Evolutionary conservation across 1,284 basidiomycete species (phyloP).

Genomic region (Cutaneotrichosporon mucoides): DNA sequence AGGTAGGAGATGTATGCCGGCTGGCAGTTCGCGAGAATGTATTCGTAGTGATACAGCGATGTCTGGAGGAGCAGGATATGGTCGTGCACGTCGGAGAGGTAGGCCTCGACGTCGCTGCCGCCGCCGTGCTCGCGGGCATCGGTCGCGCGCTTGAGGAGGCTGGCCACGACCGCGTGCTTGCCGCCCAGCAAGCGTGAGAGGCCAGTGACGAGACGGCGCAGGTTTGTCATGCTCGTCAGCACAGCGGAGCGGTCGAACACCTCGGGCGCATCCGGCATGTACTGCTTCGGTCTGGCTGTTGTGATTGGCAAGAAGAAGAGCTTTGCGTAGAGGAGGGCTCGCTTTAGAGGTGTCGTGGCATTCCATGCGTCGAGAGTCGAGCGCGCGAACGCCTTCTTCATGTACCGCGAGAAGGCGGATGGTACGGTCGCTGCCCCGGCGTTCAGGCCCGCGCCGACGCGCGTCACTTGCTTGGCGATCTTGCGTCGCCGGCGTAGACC

Average conservation of each 20-base stretch:
- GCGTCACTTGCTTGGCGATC: background rate
- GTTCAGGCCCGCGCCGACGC: background rate
- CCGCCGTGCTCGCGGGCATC: slow-evolving; percentile 32
- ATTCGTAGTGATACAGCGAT: slow-evolving; percentile 81
- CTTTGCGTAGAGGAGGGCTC: slow-evolving; percentile 28
- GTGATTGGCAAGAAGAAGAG: slow-evolving; percentile 39
- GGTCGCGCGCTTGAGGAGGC: slow-evolving; percentile 67
- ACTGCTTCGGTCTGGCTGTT: slow-evolving; percentile 17
- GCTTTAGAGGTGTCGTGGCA: background rate
- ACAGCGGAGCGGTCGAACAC: slow-evolving; percentile 50
- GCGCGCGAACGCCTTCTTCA: background rate
- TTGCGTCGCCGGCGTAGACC: background rate
- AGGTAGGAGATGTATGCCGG: slow-evolving; percentile 79
- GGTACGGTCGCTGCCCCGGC: too few species aligned
- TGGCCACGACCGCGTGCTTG: slow-evolving; percentile 78
- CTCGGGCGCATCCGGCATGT: slow-evolving; percentile 22
- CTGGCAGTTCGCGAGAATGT: slow-evolving; percentile 80
- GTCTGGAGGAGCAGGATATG: slow-evolving; percentile 86
- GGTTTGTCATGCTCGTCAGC: slow-evolving; percentile 70
- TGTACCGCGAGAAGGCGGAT: background rate
- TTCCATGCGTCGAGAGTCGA: background rate
- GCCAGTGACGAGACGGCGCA: slow-evolving; percentile 76
- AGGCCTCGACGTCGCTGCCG: slow-evolving; percentile 64
- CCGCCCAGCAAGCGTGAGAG: slow-evolving; percentile 70
- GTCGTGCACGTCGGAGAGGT: slow-evolving; percentile 91